These are phyloP conservation scores for Trametes maxima DNA, from an alignment of 768 basidiomycete species.

Conservation along the genomic window DNA sequence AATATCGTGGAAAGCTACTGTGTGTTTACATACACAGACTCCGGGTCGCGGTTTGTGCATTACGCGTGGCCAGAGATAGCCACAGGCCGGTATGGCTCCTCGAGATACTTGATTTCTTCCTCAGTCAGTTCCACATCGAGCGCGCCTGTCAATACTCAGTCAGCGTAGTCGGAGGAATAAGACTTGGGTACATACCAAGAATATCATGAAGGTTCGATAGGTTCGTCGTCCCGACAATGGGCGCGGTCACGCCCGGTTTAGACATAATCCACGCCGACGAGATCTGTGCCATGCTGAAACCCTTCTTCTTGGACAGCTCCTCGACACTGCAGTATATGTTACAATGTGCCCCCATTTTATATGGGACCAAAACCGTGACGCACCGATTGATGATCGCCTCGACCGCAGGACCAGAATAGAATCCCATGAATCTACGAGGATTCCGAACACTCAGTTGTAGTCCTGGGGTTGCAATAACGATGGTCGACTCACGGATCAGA, in stretches of 20 bases:
- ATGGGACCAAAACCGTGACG: neutral
- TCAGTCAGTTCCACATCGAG: conserved; percentile 51
- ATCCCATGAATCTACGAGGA: conserved; percentile 6
- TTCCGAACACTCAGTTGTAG: neutral
- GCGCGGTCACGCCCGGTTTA: conserved; percentile 38
- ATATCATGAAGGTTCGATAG: conserved; percentile 41
- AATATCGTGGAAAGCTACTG: too few relatives aligned
- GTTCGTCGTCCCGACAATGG: conserved; percentile 45
- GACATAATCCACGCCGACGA: conserved; percentile 41
- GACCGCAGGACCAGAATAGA: conserved; percentile 5
- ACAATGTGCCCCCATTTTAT: neutral
- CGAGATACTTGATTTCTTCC: conserved; percentile 61
- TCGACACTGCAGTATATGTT: conserved; percentile 33
- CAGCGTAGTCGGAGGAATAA: neutral
- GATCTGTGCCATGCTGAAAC: conserved; percentile 46
- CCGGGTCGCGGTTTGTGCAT: too few relatives aligned
- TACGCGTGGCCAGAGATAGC: conserved; percentile 25
- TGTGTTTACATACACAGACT: too few relatives aligned
- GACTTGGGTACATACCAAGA: conserved; percentile 25
- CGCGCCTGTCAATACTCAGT: conserved; percentile 34
- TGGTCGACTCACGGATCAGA: conserved; percentile 28
- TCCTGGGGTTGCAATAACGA: neutral
- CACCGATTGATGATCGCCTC: conserved; percentile 23
- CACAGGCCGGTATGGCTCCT: conserved; percentile 53
- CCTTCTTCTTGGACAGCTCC: conserved; percentile 42